phyloP scores from a whole-genome alignment of 331 rosid genomes.

The Rhamnella rubrinervis region DNA sequence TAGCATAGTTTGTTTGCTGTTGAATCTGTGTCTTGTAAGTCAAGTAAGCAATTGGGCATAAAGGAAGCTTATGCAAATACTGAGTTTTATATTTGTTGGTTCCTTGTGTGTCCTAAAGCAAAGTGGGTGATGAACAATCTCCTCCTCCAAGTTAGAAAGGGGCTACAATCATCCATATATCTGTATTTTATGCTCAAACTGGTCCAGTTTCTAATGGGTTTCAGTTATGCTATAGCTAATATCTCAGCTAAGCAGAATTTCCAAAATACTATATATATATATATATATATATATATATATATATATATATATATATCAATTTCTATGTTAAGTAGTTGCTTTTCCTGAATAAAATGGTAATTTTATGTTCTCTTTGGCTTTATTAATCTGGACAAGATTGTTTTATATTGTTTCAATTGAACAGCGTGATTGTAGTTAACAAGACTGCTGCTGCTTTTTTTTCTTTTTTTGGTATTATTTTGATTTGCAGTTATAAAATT shows the following conservation, averaged over 20 bases:
- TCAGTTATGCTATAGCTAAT: no score
- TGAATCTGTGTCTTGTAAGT: background rate
- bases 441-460: background rate
- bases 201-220: no score
- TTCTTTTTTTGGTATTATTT: background rate
- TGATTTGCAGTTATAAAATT: background rate
- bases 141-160: constrained; percentile 60
- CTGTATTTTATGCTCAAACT: no score
- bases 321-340: no score
- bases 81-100: constrained; percentile 53
- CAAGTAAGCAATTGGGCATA: constrained; percentile 38
- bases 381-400: background rate
- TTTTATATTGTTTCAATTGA: background rate
- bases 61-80: constrained; percentile 41
- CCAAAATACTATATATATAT: no score
- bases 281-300: no score
- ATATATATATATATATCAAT: no score
- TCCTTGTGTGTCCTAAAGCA: constrained; percentile 76
- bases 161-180: constrained; percentile 73
- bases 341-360: no score
- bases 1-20: no score
- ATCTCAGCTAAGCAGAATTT: no score
- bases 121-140: constrained; percentile 83
- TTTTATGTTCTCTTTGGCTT: background rate
- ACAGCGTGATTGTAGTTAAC: background rate